phyloP scores from a whole-genome alignment of 2,329 filamentous ascomycete genomes.

The Penicillium polonicum region DNA sequence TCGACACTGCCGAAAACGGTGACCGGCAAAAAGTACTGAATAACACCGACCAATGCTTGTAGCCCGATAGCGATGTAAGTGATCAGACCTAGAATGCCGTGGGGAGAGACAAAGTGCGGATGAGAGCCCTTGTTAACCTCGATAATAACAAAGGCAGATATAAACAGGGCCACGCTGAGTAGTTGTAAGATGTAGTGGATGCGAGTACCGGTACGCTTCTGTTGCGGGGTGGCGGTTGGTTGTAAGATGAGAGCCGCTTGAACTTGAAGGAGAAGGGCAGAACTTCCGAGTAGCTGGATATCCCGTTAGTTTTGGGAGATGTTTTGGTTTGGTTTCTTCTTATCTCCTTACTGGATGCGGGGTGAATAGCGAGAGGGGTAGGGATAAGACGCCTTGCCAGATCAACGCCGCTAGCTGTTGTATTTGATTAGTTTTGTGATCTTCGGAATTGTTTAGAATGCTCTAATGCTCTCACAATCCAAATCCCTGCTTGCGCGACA shows the following conservation, averaged over 20 bases:
- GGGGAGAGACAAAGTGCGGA: conserved; percentile 69
- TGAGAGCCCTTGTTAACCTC: conserved; percentile 75
- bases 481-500: conserved; percentile 73
- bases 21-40: conserved; percentile 72
- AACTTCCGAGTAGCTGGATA: conserved; percentile 47
- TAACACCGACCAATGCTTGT: conserved; percentile 77
- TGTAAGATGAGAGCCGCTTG: conserved; percentile 84
- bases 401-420: conserved; percentile 66
- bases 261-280: conserved; percentile 71
- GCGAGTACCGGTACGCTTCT: conserved; percentile 66
- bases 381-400: conserved; percentile 73
- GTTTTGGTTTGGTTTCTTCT: background rate
- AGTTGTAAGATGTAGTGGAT: conserved; percentile 68
- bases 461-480: conserved; percentile 57
- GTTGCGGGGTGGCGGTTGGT: conserved; percentile 72
- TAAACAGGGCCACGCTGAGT: conserved; percentile 48
- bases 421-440: background rate
- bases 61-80: conserved; percentile 68
- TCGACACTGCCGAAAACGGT: conserved; percentile 73
- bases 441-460: background rate
- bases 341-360: conserved; percentile 71
- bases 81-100: conserved; percentile 78
- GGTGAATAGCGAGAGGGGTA: conserved; percentile 76
- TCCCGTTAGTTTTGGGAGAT: background rate
- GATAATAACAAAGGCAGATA: conserved; percentile 46